Evolutionary conservation across 805 yeast genomes (phyloP), one percentile per base, ranked within the genome.

Genomic region (Candida sanyiensis): DNA sequence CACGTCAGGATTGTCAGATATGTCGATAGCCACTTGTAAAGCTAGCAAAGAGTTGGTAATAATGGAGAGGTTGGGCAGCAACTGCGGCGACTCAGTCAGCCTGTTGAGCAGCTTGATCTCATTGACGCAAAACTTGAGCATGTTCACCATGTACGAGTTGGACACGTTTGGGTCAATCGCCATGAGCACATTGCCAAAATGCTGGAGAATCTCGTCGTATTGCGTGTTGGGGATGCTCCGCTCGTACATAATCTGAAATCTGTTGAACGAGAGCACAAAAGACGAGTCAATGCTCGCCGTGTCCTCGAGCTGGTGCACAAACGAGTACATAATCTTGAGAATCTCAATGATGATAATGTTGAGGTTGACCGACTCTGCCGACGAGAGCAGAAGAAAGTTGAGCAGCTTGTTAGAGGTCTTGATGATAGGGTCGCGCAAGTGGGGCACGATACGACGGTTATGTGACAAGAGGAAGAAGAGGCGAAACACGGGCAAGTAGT

Each of bases 1-100:
- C 7, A 52, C 44, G 13, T 44, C 49, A 17, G 38, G 28, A 59
- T 69, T 49, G 47, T 70, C 49, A 8, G 69, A 49, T 21, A 53
- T 47, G 6, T 54, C 44, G 6, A 55, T 31, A 2, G 53, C 28
- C 0, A 50, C 36, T 22, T 39, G 43, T 11, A 53, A 33, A 0
- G 54, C 44, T 2, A 52, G 28, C 7, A 55, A 25, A 7, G 26
- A 35, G 10, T 27, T 35, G 7, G 43, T 35, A 17, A 39, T 9
- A 4, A 30, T 17, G 12, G 16, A 26, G 12, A 21, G 24, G 11
- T 26, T 25, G 6, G 31, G 25, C 7, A 24, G 17, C 6, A 8
- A n/a, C 3, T 26, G 10, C 17, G 39, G 37, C 13, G 38, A 11
- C 6, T 31, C 28, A 3, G 36, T 24, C n/a, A 40, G 30, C 20